Base-by-base conservation (phyloP, 805 yeast genomes). In the Sugiyamaella boreocaroliniensis region DNA sequence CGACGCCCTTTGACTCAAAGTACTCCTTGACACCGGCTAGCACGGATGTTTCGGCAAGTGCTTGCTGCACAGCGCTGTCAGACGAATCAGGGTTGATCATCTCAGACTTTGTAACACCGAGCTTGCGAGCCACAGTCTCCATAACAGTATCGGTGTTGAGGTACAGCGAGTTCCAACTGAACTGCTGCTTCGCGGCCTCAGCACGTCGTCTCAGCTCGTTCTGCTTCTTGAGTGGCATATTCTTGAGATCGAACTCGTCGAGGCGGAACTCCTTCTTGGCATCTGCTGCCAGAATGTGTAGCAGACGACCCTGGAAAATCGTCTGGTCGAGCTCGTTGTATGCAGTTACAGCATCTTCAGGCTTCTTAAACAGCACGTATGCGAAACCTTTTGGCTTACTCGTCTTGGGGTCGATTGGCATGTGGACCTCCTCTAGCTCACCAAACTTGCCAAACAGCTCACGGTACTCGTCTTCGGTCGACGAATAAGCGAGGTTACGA, bases 31-130 rank as follows among this genome's bases (percentile, higher is more conserved):
- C 96, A 68, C 85, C 93, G 45, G 90, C 93, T 63, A 93, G 83
- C 15, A 90, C 96, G 64, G 89, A 93, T 1, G 97, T 95, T 71
- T 93, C 99, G 0, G 99, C 98, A 57, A 93, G 77, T 0, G 99
- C 98, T 69, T 90, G 98, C 66, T 90, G 88, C 12, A 93, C 98
- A 1, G 96, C 97, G 49, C 96, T 85, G 55, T 77, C 82, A 7
- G 95, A 78, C 58, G 83, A 87, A 61, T 88, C 86, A 0, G 97
- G 92, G 67, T 93, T 95, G 55, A 93, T 79, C 63, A 93, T 76
- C 53, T 89, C 88, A 7, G 93, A 76, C 68, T 92, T 93, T 26
- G 82, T 67, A 48, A 93, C 74, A 7, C 98, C 98, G 69, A 93
- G 70, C 61, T 85, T 85, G 7, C 79, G 67, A 1, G 98, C 97